Conservation (phyloP, 2,329 filamentous ascomycete species). For the Fusarium burgessii region DNA sequence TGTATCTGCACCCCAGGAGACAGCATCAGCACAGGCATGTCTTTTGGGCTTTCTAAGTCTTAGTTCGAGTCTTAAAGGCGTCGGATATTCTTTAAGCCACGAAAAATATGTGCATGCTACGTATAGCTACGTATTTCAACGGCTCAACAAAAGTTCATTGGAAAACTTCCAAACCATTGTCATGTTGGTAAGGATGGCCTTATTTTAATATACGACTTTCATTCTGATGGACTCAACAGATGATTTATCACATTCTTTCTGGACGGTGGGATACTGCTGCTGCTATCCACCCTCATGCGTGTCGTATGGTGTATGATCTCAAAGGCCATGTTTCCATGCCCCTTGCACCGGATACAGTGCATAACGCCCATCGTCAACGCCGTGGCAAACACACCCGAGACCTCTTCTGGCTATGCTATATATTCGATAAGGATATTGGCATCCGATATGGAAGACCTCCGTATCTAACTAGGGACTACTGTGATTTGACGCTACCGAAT, state of each 20-base stretch:
- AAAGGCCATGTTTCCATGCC: background rate
- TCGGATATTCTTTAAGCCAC: fast-evolving
- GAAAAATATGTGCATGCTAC: background rate
- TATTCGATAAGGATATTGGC: background rate
- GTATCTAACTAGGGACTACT: background rate
- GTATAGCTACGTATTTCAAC: fast-evolving
- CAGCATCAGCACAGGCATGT: background rate
- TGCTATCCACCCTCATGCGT: background rate
- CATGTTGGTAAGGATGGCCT: background rate
- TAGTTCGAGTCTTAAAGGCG: background rate
- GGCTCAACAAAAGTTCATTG: fast-evolving
- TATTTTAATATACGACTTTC: too few species aligned
- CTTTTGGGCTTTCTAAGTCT: background rate
- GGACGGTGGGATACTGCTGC: background rate
- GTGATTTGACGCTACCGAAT: background rate
- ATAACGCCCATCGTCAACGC: fast-evolving
- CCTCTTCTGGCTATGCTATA: constrained; percentile 5
- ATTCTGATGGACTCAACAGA: background rate
- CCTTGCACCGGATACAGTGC: fast-evolving
- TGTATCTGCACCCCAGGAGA: background rate
- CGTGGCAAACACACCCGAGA: background rate
- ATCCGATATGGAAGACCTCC: background rate
- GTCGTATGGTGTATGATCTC: background rate
- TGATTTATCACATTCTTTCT: background rate
- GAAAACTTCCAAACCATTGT: background rate